A percentile compares a stretch with the other conserved stretches of the same genome.
Evolutionary conservation across 1,284 basidiomycete genomes (phyloP).

Genomic region (Tylopilus sp.): DNA sequence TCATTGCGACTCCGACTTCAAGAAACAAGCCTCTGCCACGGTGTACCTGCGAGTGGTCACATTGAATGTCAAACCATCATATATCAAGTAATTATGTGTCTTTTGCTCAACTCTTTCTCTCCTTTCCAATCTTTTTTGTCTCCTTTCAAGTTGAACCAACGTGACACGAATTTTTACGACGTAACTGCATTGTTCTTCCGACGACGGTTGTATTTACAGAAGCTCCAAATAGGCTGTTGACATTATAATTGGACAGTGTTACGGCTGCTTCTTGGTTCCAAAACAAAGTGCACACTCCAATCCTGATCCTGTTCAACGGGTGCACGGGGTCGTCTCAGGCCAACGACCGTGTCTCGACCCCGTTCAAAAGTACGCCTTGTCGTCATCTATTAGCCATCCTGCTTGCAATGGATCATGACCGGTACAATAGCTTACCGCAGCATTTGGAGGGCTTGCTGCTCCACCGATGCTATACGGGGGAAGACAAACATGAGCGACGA

Average conservation of each 20-base stretch:
- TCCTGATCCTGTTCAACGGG: too few species aligned
- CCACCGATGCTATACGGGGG: conserved; percentile 63
- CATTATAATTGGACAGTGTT: not conserved
- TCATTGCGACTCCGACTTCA: too few species aligned
- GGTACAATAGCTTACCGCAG: conserved; percentile 60
- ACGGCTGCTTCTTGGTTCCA: not conserved
- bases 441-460: conserved; percentile 75
- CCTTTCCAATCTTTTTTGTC: not conserved
- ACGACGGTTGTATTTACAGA: conserved; percentile 27
- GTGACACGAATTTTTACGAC: conserved; percentile 41
- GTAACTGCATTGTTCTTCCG: conserved; percentile 33
- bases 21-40: too few species aligned
- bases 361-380: conserved; percentile 44
- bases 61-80: too few species aligned
- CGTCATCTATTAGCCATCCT: conserved; percentile 10
- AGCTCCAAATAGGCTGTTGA: not conserved
- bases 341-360: not conserved
- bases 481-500: not conserved
- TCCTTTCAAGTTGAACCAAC: conserved; percentile 8
- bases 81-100: too few species aligned
- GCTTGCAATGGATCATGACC: not conserved
- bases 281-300: not conserved
- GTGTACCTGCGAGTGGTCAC: too few species aligned
- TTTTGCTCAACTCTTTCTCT: not conserved
- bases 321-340: not conserved